Conservation (phyloP, 1,139 yeast genomes). For the Suhomyces yuchorum region DNA sequence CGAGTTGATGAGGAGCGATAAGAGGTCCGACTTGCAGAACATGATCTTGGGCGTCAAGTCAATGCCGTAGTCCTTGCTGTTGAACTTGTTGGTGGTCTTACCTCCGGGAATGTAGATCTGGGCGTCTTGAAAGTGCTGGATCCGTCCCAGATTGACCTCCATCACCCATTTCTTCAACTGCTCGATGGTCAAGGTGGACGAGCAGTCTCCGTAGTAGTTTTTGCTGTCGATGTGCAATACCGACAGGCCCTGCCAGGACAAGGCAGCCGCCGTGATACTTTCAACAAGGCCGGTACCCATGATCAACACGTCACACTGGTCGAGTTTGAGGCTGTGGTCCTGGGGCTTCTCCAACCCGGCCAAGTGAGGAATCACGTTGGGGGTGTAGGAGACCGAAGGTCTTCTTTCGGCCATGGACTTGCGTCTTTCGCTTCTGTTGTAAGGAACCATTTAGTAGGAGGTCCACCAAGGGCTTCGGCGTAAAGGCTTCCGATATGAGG, state of each 20-base stretch:
- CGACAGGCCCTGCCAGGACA: constrained; percentile 94
- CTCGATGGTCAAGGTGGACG: constrained; percentile 83
- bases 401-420: constrained; percentile 75
- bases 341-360: constrained; percentile 76
- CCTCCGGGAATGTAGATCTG: constrained; percentile 71
- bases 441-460: constrained; percentile 9
- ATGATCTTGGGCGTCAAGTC: constrained; percentile 87
- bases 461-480: not conserved
- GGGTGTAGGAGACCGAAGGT: constrained; percentile 56
- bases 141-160: constrained; percentile 54
- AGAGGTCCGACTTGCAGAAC: constrained; percentile 85
- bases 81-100: constrained; percentile 44
- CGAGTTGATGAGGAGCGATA: constrained; percentile 75
- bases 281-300: constrained; percentile 93
- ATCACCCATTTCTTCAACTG: constrained; percentile 82
- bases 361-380: constrained; percentile 72
- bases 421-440: constrained; percentile 49
- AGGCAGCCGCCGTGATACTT: constrained; percentile 86
- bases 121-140: constrained; percentile 59
- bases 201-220: constrained; percentile 82
- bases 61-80: constrained; percentile 77
- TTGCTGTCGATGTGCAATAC: constrained; percentile 87
- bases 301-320: constrained; percentile 81
- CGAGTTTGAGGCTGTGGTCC: constrained; percentile 49
- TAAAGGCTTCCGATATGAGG: not conserved